Conservation (phyloP, 805 yeast species). For the Scheffersomyces amazonensis region DNA sequence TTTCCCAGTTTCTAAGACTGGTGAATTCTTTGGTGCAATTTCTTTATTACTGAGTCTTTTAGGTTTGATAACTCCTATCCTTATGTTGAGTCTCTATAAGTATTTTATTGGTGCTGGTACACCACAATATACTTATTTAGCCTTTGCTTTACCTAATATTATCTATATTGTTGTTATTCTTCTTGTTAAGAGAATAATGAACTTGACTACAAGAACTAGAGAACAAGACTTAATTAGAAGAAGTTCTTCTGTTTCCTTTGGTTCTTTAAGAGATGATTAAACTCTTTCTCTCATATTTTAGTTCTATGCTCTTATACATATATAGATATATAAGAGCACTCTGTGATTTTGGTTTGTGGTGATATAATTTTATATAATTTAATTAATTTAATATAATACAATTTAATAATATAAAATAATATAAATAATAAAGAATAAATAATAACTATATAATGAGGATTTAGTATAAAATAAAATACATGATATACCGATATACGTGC, state of each 20-base stretch:
- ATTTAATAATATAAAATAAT: too few species aligned
- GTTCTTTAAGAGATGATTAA: too few species aligned
- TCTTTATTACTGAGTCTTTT: conserved; percentile 51
- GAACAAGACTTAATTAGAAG: conserved; percentile 3
- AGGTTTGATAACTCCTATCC: conserved; percentile 47
- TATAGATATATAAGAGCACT: too few species aligned
- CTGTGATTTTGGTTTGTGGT: too few species aligned
- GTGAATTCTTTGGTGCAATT: conserved; percentile 22
- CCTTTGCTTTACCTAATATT: conserved; percentile 8
- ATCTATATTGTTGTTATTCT: conserved; percentile 3
- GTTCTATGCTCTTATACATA: too few species aligned
- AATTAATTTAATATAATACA: too few species aligned
- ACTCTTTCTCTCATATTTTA: too few species aligned
- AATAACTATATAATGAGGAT: too few species aligned
- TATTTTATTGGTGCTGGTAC: conserved; percentile 12
- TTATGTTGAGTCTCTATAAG: conserved; percentile 44
- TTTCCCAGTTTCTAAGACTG: conserved; percentile 34
- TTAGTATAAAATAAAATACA: too few species aligned
- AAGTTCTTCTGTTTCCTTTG: conserved; percentile 1
- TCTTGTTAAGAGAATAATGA: conserved; percentile 6
- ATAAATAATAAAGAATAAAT: too few species aligned
- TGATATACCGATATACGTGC: too few species aligned
- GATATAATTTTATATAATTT: too few species aligned
- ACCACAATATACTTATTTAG: conserved; percentile 21
- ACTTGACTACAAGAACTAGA: conserved; percentile 3